Base-by-base conservation (phyloP, 1,139 yeast genomes). In the Geotrichum australiense region DNA sequence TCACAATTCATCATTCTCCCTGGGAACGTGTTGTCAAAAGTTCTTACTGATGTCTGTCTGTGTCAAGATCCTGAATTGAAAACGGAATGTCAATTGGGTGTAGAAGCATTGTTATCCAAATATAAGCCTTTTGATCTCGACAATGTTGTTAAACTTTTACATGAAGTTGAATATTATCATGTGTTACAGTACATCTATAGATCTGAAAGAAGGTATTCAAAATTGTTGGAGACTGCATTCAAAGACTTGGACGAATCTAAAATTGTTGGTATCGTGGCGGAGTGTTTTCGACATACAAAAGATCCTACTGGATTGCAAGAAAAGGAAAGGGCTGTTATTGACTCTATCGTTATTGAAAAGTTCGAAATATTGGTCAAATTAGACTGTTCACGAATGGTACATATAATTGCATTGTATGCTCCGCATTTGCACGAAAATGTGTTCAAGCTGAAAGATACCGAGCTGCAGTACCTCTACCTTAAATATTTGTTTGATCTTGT, bases 1-100 rank as follows among this genome's bases (percentile, higher is more conserved):
- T 68, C 76, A 2, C 96, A 87, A 58, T 86, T 81, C 50, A 69
- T 87, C 11, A 66, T 84, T 31, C 62, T 86, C 2, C 74, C 89
- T 0, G 89, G 80, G 39, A 68, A 76, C 3, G 62, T 66, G 1
- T 57, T 82, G 32, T 67, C 70, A 3, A 57, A 61, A 5, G 64
- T 81, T 4, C 63, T 83, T 19, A 63, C 68, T 3, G 64, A 62
- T 10, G 63, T 85, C 25, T 78, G 87, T 50, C 53, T 63, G n/a
- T 66, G 62, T 46, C 56, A 61, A 2, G 64, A 65, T 12, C 58
- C 55, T 2, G 63, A 62, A 1, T 53, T 68, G 29, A 68, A 66
- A 37, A 71, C 67, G 32, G 93, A 84, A 50, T 74, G 86, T 54
- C 91, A 86, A 54, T 63, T 80, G 42, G 87, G 91, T 1, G 61